phyloP scores from a whole-genome alignment of 495 filamentous ascomycete species.

The Lindgomyces ingoldianus region DNA sequence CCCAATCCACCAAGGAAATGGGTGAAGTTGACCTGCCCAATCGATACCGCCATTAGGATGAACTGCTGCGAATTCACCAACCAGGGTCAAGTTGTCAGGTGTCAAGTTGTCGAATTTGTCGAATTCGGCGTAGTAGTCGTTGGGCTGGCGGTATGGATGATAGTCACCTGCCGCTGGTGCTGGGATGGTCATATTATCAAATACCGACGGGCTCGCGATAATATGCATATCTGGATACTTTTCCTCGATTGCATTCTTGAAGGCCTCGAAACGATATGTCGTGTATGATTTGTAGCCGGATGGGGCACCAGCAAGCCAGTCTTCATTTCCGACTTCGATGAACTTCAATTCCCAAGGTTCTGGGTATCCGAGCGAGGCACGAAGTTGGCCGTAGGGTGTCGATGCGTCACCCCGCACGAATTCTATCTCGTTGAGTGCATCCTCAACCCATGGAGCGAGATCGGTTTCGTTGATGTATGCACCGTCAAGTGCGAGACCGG shows the following conservation, averaged over 20 bases:
- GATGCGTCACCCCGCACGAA: conserved; percentile 35
- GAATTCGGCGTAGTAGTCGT: conserved; percentile 45
- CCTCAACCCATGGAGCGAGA: conserved; percentile 24
- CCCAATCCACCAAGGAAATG: conserved; percentile 36
- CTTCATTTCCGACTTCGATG: conserved; percentile 61
- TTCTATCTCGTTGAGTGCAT: conserved; percentile 40
- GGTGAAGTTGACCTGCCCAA: conserved; percentile 26
- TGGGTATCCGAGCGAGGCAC: conserved; percentile 51
- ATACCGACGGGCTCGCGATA: conserved; percentile 19
- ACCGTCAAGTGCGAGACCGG: conserved; percentile 61
- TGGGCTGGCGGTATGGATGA: conserved; percentile 38
- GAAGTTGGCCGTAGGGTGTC: conserved; percentile 50
- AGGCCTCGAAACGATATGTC: conserved; percentile 49
- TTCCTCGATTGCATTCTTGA: conserved; percentile 53
- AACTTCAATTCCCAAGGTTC: conserved; percentile 53
- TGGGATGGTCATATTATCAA: conserved; percentile 22
- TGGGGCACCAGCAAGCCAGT: conserved; percentile 51
- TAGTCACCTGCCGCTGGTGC: conserved; percentile 20
- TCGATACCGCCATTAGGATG: conserved; percentile 36
- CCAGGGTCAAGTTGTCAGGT: conserved; percentile 29
- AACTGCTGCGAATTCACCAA: conserved; percentile 37
- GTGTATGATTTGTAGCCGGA: conserved; percentile 31
- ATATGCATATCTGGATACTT: conserved; percentile 52
- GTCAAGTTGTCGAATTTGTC: conserved; percentile 34
- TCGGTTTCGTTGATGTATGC: conserved; percentile 31